These are phyloP conservation scores for Aureobasidium sp. DNA, from an alignment of 2,329 filamentous ascomycete genomes.

Conservation along the genomic window DNA sequence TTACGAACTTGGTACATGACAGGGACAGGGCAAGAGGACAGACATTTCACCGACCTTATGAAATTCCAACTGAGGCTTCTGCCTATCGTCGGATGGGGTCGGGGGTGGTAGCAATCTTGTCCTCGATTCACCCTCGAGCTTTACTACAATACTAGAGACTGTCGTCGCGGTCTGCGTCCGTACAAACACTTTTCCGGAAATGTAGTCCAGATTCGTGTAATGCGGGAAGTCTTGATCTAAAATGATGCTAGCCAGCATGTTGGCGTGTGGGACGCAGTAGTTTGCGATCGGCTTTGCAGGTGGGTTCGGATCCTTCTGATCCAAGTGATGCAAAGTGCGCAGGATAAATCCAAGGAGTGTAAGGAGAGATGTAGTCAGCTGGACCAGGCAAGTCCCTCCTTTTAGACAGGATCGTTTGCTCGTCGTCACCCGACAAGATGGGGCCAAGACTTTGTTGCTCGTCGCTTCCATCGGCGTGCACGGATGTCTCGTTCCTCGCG, in stretches of 20 bases:
- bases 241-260: constrained; percentile 26
- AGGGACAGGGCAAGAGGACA: not conserved
- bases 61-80: constrained; percentile 42
- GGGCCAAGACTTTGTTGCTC: constrained; percentile 8
- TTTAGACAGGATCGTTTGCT: not conserved
- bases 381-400: not conserved
- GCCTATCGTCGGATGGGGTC: constrained; percentile 36
- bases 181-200: constrained; percentile 52
- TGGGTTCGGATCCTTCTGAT: not conserved
- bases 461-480: not conserved
- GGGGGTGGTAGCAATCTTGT: constrained; percentile 40
- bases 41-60: constrained; percentile 37
- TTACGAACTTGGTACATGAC: not conserved
- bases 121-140: constrained; percentile 72
- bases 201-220: constrained; percentile 66
- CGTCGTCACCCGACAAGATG: constrained; percentile 1
- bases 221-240: constrained; percentile 27
- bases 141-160: constrained; percentile 59
- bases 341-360: not conserved
- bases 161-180: constrained; percentile 38
- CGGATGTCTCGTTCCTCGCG: not conserved
- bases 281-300: constrained; percentile 6
- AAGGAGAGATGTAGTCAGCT: not conserved
- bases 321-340: not conserved
- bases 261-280: not conserved